Evolutionary conservation across 2,329 filamentous ascomycete species (phyloP), one percentile per base, ranked within the genome.

Genomic region (Talaromyces atroroseus): DNA sequence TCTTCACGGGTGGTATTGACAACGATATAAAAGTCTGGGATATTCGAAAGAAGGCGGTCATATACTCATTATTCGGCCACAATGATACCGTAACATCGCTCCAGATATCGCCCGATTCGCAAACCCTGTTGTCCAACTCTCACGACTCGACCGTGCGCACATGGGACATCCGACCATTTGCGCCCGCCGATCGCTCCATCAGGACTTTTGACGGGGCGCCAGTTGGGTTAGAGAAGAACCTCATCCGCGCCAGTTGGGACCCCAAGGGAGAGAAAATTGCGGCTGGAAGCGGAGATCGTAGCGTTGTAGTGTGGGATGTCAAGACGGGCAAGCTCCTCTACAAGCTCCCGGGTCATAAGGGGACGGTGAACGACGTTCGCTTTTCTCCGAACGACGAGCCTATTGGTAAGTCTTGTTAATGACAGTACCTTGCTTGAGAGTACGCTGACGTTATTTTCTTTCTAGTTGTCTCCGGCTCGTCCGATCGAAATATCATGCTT

Each of bases 11-110:
- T 48, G 89, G 92, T 21, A 96, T 99, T 64, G 94, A 97, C 75
- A 96, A 97, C 68, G 91, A 95, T 65, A 95, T 99, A 70, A 90
- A 92, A 65, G 92, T 95, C 20, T 99, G 94, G 92, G 94, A 99
- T 73, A 76, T 97, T 67, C 85, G 94, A 63, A 97, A 96, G 78
- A 91, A 95, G 73, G 83, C 87, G 6, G 83, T 95, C 2, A 85
- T 90, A 5, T 96, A 97, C 73, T 87, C 88, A 1, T 86, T 99
- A 80, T 74, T 88, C 12, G 94, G 94, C 0, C 94, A 99, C 71
- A 87, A 85, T 53, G 94, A 99, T 69, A 97, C 92, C 0, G 80
- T 99, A 61, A 95, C 92, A 2, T 95, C 91, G 12, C 79, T 99
- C 48, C 81, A 88, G 54, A 83, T 97, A n/a, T 96, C 92, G 2